Evolutionary conservation across 2,329 filamentous ascomycete species (phyloP).

Genomic region (Monilinia fructigena): DNA sequence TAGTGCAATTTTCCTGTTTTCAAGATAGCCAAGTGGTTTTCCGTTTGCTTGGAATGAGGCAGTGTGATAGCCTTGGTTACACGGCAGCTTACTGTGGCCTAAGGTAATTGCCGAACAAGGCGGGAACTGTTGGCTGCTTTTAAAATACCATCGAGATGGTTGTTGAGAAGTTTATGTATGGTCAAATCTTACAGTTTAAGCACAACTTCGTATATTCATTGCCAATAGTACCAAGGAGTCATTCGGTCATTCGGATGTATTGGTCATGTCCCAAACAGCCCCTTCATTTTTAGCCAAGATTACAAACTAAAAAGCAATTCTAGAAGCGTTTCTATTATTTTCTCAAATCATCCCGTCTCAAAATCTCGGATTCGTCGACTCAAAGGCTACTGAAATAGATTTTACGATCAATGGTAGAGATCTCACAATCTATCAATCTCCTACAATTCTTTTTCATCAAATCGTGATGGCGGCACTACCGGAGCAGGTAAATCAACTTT

Average conservation of each 20-base stretch:
- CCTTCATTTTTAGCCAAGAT: not conserved
- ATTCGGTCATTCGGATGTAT: not conserved
- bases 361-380: constrained; percentile 82
- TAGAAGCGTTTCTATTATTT: constrained; percentile 88
- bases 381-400: constrained; percentile 62
- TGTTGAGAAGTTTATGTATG: not conserved
- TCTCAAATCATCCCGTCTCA: constrained; percentile 70
- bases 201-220: not conserved
- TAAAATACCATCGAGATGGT: not conserved
- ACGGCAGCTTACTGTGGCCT: constrained; percentile 9
- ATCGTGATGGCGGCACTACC: constrained; percentile 70
- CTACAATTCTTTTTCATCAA: constrained; percentile 76
- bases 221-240: not conserved
- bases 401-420: constrained; percentile 68
- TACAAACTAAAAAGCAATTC: constrained; percentile 10
- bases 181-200: not conserved
- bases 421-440: constrained; percentile 78
- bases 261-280: not conserved
- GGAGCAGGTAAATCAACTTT: constrained; percentile 55
- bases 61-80: constrained; percentile 18
- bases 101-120: constrained; percentile 6
- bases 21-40: constrained; percentile 15
- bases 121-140: not conserved
- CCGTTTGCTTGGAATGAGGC: constrained; percentile 12
- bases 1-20: not conserved